A percentile compares a stretch with the other conserved stretches of the same genome.
Conservation (phyloP, 2,329 filamentous ascomycete genomes). For the Cercospora citrullina region DNA sequence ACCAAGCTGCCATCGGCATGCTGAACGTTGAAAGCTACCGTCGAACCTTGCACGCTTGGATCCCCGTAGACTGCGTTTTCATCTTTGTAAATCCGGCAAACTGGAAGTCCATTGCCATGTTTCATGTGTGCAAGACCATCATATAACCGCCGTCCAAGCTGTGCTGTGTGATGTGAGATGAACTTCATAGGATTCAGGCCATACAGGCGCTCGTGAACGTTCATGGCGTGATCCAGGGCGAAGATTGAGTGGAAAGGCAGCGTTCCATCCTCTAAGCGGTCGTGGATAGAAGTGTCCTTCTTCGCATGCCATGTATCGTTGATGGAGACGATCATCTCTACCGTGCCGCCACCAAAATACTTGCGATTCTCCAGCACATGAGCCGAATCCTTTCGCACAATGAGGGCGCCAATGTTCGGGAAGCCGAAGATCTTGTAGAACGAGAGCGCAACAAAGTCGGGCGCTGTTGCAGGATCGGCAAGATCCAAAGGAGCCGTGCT, state of each 20-base stretch:
- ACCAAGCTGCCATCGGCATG: conserved; percentile 55
- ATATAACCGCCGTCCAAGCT: conserved; percentile 54
- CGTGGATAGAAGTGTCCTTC: conserved; percentile 57
- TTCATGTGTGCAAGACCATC: conserved; percentile 50
- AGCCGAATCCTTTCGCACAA: conserved; percentile 58
- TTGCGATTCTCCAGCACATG: conserved; percentile 56
- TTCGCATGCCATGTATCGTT: conserved; percentile 57
- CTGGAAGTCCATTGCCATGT: conserved; percentile 55
- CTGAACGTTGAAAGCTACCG: conserved; percentile 64
- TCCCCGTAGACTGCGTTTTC: conserved; percentile 52
- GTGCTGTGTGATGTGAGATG: conserved; percentile 59
- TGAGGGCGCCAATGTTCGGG: conserved; percentile 61
- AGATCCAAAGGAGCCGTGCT: conserved; percentile 62
- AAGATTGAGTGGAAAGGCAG: conserved; percentile 66
- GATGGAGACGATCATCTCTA: conserved; percentile 59
- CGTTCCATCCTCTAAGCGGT: conserved; percentile 67
- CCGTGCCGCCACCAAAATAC: conserved; percentile 70
- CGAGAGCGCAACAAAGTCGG: conserved; percentile 62
- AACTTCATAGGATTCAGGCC: conserved; percentile 59
- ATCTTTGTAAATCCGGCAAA: conserved; percentile 59
- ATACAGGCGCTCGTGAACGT: conserved; percentile 58
- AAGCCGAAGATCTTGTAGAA: conserved; percentile 70
- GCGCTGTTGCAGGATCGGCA: conserved; percentile 52
- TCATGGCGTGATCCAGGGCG: conserved; percentile 61
- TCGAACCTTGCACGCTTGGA: conserved; percentile 58